Conservation (phyloP, 805 yeast species). For the Metschnikowia drakensbergensis region DNA sequence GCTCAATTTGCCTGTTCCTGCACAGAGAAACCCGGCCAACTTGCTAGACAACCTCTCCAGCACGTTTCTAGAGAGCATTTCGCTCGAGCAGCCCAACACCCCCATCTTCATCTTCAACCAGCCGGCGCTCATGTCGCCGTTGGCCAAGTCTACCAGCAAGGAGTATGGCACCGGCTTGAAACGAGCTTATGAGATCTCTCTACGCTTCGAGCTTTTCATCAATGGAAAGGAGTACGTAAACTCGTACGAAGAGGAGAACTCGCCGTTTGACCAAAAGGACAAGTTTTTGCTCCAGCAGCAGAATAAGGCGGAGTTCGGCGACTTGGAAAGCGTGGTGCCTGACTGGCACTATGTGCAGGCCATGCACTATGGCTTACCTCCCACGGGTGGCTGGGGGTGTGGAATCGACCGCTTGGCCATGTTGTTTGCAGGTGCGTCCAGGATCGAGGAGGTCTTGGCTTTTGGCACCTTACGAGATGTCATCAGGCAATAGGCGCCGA, state of each 20-base stretch:
- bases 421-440: slow-evolving; percentile 59
- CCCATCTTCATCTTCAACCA: slow-evolving; percentile 82
- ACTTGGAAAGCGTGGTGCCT: slow-evolving; percentile 61
- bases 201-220: slow-evolving; percentile 82
- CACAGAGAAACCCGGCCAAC: slow-evolving; percentile 48
- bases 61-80: slow-evolving; percentile 60
- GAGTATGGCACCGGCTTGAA: slow-evolving; percentile 21
- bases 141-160: slow-evolving; percentile 62
- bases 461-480: slow-evolving; percentile 77
- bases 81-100: slow-evolving; percentile 28
- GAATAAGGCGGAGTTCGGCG: slow-evolving; percentile 46
- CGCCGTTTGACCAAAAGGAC: slow-evolving; percentile 63
- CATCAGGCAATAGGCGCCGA: slow-evolving; percentile 39
- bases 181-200: slow-evolving; percentile 43
- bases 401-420: slow-evolving; percentile 88
- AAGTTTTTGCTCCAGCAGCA: slow-evolving; percentile 62
- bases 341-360: slow-evolving; percentile 68
- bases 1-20: slow-evolving; percentile 36
- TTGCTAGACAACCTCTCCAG: slow-evolving; percentile 64
- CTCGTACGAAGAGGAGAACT: slow-evolving; percentile 95
- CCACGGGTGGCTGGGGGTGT: slow-evolving; percentile 97
- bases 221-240: slow-evolving; percentile 78
- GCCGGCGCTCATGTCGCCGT: slow-evolving; percentile 81
- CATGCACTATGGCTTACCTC: slow-evolving; percentile 94
- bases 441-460: slow-evolving; percentile 72